These are phyloP conservation scores for Exserohilum turcica DNA, from an alignment of 2,329 filamentous ascomycete species.

Conservation along the genomic window DNA sequence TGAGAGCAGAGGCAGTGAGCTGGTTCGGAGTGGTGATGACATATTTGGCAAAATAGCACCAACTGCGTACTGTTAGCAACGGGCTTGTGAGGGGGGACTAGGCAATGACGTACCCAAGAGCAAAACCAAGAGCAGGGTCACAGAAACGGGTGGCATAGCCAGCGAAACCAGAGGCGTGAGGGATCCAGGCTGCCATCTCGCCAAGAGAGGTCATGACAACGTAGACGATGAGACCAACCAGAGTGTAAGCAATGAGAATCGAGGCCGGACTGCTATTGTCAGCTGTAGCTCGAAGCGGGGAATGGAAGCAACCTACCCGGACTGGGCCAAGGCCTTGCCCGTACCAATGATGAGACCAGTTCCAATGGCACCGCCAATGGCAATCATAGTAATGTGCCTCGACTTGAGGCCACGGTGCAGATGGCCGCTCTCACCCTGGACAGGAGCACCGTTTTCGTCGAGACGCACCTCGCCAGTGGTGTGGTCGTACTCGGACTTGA, in stretches of 20 bases:
- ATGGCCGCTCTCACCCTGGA: conserved; percentile 38
- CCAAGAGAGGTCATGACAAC: conserved; percentile 81
- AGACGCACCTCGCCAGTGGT: conserved; percentile 20
- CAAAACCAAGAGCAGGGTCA: conserved; percentile 80
- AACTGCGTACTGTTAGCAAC: conserved; percentile 54
- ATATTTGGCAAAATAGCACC: conserved; percentile 68
- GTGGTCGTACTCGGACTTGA: conserved; percentile 17
- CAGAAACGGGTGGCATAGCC: conserved; percentile 80
- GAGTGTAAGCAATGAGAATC: conserved; percentile 72
- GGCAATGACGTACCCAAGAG: conserved; percentile 51
- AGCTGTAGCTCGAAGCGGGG: conserved; percentile 7
- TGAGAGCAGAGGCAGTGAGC: conserved; percentile 76
- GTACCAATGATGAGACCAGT: conserved; percentile 75
- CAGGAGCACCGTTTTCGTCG: conserved; percentile 32
- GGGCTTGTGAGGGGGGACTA: background rate
- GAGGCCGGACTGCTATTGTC: conserved; percentile 60
- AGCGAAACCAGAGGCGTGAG: conserved; percentile 77
- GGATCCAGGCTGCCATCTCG: conserved; percentile 85
- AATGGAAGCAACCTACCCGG: conserved; percentile 43
- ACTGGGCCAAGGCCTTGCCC: conserved; percentile 56
- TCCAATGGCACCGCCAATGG: conserved; percentile 74
- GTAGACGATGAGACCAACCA: conserved; percentile 75
- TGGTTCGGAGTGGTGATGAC: conserved; percentile 87
- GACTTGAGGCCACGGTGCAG: conserved; percentile 60
- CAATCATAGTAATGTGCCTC: conserved; percentile 66